These are phyloP conservation scores for Nakataea oryzae DNA, from an alignment of 2,329 filamentous ascomycete species.

Conservation along the genomic window DNA sequence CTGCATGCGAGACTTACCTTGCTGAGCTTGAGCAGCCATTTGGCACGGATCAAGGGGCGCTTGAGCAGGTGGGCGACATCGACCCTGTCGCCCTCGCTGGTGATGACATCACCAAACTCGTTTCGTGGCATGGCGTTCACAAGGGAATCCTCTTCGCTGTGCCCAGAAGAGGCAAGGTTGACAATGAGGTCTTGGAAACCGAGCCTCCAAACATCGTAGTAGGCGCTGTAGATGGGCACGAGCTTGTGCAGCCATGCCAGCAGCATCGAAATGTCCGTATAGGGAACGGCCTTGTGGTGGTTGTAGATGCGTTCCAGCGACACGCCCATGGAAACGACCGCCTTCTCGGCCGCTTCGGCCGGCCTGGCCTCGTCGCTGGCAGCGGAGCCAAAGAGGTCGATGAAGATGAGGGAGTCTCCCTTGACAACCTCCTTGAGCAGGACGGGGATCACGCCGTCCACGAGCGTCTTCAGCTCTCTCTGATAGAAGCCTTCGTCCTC, in stretches of 20 bases:
- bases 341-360: constrained; percentile 59
- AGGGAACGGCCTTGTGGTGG: constrained; percentile 72
- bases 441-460: constrained; percentile 91
- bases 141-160: constrained; percentile 50
- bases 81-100: constrained; percentile 75
- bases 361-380: constrained; percentile 12
- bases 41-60: constrained; percentile 75
- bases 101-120: constrained; percentile 54
- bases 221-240: constrained; percentile 71
- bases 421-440: constrained; percentile 77
- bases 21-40: constrained; percentile 76
- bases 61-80: constrained; percentile 92
- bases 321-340: constrained; percentile 90
- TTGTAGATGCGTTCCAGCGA: constrained; percentile 74
- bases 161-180: constrained; percentile 66
- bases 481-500: constrained; percentile 82
- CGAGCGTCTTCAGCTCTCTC: constrained; percentile 82
- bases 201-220: constrained; percentile 79
- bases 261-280: constrained; percentile 57
- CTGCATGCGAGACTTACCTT: constrained; percentile 48
- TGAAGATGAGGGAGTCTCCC: constrained; percentile 50
- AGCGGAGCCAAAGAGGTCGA: constrained; percentile 56
- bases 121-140: constrained; percentile 50
- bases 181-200: constrained; percentile 93
- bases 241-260: constrained; percentile 74